phyloP scores from a whole-genome alignment of 2,329 filamentous ascomycete genomes.

The Colletotrichum sp. region DNA sequence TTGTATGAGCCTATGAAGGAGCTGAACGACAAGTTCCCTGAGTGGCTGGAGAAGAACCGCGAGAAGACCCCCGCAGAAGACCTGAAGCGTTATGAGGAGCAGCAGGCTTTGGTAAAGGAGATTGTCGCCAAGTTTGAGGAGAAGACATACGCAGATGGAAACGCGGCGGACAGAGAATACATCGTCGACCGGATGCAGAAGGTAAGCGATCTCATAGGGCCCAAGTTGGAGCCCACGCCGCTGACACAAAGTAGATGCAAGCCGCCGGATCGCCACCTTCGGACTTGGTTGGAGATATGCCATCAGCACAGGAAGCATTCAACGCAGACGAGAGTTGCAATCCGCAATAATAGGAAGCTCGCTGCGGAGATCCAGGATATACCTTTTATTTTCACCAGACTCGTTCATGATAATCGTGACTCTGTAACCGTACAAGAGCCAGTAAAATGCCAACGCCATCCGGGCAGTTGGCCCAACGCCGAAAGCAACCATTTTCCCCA shows the following conservation, averaged over 20 bases:
- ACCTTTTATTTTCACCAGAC: conserved; percentile 27
- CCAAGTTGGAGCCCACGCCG: neutral
- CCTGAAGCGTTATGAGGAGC: conserved; percentile 78
- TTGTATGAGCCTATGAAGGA: conserved; percentile 99
- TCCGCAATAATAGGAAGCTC: conserved; percentile 55
- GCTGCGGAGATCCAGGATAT: conserved; percentile 6
- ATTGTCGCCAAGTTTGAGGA: conserved; percentile 92
- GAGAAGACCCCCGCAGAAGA: conserved; percentile 72
- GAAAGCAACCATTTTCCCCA: neutral
- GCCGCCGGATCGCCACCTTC: conserved; percentile 86
- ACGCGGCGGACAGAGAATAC: conserved; percentile 82
- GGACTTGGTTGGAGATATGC: conserved; percentile 90
- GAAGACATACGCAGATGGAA: conserved; percentile 80
- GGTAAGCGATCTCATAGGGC: conserved; percentile 55
- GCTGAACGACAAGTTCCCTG: conserved; percentile 88
- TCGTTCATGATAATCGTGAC: neutral
- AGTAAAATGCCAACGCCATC: neutral
- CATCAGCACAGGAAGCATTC: conserved; percentile 76
- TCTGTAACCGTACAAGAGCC: neutral
- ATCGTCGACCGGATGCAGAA: conserved; percentile 98
- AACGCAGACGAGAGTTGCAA: conserved; percentile 67
- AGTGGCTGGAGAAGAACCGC: conserved; percentile 83
- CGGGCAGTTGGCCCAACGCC: neutral
- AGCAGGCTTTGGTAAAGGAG: conserved; percentile 79
- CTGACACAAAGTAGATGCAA: conserved; percentile 79